A percentile compares a stretch with the other conserved stretches of the same genome.
Conservation (phyloP, 805 yeast species). For the Blastobotrys parvus region DNA sequence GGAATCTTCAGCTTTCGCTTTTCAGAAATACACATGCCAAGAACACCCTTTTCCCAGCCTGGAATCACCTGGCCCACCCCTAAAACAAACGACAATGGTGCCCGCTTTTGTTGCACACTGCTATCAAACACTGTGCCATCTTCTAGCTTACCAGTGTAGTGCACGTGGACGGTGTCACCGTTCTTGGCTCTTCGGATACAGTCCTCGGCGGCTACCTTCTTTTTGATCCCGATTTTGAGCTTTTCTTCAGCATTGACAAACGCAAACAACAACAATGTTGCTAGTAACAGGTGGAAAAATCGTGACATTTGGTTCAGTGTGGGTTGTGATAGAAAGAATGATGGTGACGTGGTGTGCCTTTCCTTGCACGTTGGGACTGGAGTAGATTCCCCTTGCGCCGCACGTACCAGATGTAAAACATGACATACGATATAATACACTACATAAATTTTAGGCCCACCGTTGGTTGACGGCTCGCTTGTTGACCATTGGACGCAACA, state of each 20-base stretch:
- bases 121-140: constrained; percentile 73
- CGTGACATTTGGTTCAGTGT: neutral
- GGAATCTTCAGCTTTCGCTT: constrained; percentile 74
- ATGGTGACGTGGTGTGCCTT: neutral
- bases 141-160: constrained; percentile 64
- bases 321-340: neutral
- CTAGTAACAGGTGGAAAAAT: neutral
- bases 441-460: neutral
- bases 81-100: constrained; percentile 67
- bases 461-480: constrained; percentile 11
- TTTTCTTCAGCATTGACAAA: constrained; percentile 16
- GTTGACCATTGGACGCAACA: constrained; percentile 16
- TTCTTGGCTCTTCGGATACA: constrained; percentile 50
- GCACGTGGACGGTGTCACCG: constrained; percentile 69
- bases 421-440: neutral
- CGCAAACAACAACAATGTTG: neutral
- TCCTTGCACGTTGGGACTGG: too few relatives aligned
- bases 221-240: constrained; percentile 31
- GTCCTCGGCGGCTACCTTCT: constrained; percentile 39
- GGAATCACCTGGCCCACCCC: constrained; percentile 74
- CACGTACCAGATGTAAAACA: too few relatives aligned
- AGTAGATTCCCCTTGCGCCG: too few relatives aligned
- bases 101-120: constrained; percentile 48
- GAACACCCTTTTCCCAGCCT: constrained; percentile 88
- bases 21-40: constrained; percentile 84